Conservation (phyloP, 2,329 filamentous ascomycete species). For the Colletotrichum destructivum region DNA sequence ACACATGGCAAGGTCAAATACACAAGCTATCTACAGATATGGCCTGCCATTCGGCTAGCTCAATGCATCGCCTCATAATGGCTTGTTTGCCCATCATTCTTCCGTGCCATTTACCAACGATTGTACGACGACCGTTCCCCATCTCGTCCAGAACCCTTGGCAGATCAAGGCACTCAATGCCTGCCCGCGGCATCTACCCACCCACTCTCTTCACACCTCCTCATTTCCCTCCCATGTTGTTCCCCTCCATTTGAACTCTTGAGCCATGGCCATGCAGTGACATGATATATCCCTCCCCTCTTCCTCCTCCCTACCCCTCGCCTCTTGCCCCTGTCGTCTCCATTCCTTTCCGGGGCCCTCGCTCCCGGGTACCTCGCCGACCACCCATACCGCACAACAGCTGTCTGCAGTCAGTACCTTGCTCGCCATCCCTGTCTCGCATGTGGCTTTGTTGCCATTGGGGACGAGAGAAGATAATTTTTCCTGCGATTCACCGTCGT, state of each 20-base stretch:
- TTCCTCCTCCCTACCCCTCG: not conserved
- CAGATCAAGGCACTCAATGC: slow-evolving; percentile 14
- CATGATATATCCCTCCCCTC: slow-evolving; percentile 2
- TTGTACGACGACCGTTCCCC: slow-evolving; percentile 20
- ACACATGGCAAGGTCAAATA: too few relatives aligned
- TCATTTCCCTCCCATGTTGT: slow-evolving; percentile 15
- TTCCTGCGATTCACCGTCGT: slow-evolving; percentile 21
- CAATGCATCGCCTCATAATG: slow-evolving; percentile 17
- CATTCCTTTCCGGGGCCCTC: slow-evolving; percentile 30
- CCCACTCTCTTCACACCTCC: slow-evolving; percentile 24
- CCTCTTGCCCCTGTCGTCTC: slow-evolving; percentile 16
- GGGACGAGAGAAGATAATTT: slow-evolving; percentile 13
- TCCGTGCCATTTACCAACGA: slow-evolving; percentile 31
- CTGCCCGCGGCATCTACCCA: slow-evolving; percentile 22
- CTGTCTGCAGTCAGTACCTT: slow-evolving; percentile 15
- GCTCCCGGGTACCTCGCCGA: slow-evolving; percentile 36
- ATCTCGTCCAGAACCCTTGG: slow-evolving; percentile 21
- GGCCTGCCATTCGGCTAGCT: not conserved
- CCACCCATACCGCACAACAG: slow-evolving; percentile 13
- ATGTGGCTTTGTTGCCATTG: slow-evolving; percentile 25
- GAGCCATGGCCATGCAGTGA: slow-evolving; percentile 28
- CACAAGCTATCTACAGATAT: not conserved
- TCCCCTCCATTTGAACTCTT: slow-evolving; percentile 11
- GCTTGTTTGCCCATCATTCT: slow-evolving; percentile 33
- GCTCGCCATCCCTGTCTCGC: slow-evolving; percentile 23